Base-by-base conservation (phyloP, 2,329 filamentous ascomycete species). In the Colletotrichum theobromicola region DNA sequence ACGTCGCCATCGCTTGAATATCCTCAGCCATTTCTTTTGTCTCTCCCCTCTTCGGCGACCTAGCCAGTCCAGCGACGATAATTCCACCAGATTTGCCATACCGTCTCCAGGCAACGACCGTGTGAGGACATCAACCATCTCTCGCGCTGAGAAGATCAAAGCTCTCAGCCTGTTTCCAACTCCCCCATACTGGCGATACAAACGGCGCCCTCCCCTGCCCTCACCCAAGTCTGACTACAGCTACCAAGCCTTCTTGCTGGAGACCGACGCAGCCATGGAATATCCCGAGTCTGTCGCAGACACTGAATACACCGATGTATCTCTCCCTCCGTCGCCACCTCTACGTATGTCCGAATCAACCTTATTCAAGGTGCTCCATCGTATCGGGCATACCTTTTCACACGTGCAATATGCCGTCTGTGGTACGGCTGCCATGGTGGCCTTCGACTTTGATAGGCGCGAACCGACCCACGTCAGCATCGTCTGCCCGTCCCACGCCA, bases 321-420 rank as follows among this genome's bases (percentile, higher is more conserved):
- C 46, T 18, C 10, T 16, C 6, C 16, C 26, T 4, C n/a, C 30
- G 10, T 12, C 32, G 4, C 26, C 53, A 3, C 42, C 34, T 2
- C 24, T 13, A 35, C 34, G 42, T n/a, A 83, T 86, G 77, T 77
- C 70, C 37, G 76, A 64, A 2, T 70, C 73, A n/a, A 79, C 79
- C 60, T 80, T 88, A 10, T 73, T 70, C 15, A 81, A 85, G 61
- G 78, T 88, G 32, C 83, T 89, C 76, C 37, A 73, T 30, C 66
- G 57, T n/a, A 77, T 90, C 55, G 82, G 85, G 71, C 62, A 65
- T 0, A 79, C 82, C 6, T 83, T 90, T 24, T 76, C 78, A 21
- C 85, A 88, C 78, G 82, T 87, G 2, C 84, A 82, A 24, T 90
- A 88, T 78, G 85, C 85, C 13, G 83, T 90, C 55, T 84, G 81